These are phyloP conservation scores for Funneliformis geosporum DNA, from an alignment of 192 early-diverging fungal species.

Conservation along the genomic window DNA sequence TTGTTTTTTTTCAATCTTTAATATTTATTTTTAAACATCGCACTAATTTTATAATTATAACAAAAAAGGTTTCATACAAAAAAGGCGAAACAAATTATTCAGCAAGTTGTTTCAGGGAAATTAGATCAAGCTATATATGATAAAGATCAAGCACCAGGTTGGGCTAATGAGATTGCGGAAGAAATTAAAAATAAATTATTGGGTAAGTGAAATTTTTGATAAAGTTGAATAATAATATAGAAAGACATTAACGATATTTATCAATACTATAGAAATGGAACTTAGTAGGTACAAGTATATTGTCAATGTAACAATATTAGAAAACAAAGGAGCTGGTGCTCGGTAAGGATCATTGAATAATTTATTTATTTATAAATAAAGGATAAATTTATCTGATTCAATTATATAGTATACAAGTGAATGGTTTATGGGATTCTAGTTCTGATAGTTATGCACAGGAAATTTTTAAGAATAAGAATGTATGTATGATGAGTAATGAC, in stretches of 20 bases:
- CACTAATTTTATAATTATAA: neutral
- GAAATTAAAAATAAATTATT: constrained; percentile 28
- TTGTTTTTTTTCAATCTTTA: no score
- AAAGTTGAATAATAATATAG: neutral
- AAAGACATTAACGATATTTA: neutral
- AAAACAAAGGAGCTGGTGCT: constrained; percentile 28
- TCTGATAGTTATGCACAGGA: constrained; percentile 28
- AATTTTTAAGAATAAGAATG: constrained; percentile 18
- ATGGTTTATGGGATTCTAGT: constrained; percentile 23
- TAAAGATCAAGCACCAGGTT: constrained; percentile 32
- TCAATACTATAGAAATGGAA: constrained; percentile 9
- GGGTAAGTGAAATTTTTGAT: neutral
- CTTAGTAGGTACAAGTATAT: constrained; percentile 31
- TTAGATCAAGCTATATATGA: constrained; percentile 31
- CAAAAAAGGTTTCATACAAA: constrained; percentile 18
- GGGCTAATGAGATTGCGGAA: constrained; percentile 33
- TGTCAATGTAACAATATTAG: constrained; percentile 32
- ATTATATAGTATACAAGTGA: constrained; percentile 18
- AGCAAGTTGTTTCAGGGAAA: constrained; percentile 18
- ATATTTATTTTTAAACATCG: no score
- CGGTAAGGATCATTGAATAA: constrained; percentile 15
- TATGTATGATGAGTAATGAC: neutral
- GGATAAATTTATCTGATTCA: neutral
- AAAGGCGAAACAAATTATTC: constrained; percentile 14
- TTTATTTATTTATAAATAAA: neutral